These are phyloP conservation scores for Neonothopanus nambi DNA, from an alignment of 1,284 basidiomycete species.

Conservation along the genomic window DNA sequence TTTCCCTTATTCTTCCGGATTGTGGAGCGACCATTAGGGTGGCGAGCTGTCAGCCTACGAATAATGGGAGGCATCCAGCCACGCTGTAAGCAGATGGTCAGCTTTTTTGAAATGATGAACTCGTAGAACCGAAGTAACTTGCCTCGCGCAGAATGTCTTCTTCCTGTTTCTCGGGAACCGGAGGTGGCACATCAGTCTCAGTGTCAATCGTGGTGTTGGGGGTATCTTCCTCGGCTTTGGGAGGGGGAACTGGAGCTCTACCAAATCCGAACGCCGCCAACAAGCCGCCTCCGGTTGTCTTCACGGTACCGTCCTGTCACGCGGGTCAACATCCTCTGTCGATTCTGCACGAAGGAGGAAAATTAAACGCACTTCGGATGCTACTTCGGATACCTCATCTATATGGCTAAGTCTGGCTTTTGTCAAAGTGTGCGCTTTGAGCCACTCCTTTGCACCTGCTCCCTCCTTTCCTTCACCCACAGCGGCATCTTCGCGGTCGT, in stretches of 20 bases:
- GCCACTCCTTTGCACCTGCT: conserved; percentile 18
- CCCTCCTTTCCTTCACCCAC: conserved; percentile 18
- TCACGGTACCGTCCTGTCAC: background rate
- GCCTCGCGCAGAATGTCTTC: conserved; percentile 17
- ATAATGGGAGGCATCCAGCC: conserved; percentile 14
- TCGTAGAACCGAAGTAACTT: background rate
- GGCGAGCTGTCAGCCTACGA: conserved; percentile 11
- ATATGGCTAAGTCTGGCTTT: background rate
- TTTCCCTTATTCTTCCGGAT: background rate
- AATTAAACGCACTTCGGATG: conserved; percentile 1
- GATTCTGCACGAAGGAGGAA: background rate
- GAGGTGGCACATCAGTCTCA: background rate
- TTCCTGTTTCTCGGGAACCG: conserved; percentile 3
- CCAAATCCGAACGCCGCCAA: conserved; percentile 8
- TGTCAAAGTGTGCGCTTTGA: conserved; percentile 10
- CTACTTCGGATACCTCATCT: background rate
- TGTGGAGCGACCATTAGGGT: background rate
- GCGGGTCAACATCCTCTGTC: background rate
- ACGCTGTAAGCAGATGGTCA: background rate
- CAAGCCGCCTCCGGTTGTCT: background rate
- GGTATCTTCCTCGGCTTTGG: background rate
- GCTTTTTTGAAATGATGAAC: background rate
- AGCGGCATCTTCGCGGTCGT: conserved; percentile 20
- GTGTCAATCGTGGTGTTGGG: background rate
- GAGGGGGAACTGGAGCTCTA: background rate